Evolutionary conservation across 2,329 filamentous ascomycete genomes (phyloP), one percentile per base, ranked within the genome.

Genomic region (Fusarium siculi): DNA sequence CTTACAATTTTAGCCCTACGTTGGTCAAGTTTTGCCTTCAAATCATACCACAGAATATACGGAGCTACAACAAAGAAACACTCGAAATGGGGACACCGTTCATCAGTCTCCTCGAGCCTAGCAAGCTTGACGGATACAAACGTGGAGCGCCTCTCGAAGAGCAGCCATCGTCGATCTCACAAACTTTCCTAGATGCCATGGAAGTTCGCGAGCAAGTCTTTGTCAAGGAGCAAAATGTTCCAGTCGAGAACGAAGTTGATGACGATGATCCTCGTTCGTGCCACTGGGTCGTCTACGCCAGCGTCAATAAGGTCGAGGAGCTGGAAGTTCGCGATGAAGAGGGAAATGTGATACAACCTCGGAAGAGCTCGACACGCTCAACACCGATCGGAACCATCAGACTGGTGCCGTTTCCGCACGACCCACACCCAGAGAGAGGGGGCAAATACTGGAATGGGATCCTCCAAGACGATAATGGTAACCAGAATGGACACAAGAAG

Each of bases 251-350:
- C 73, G 95, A 98, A 81, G 87, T 94, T 73, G 96, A 98, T 84
- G 84, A 87, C 2, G 94, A 98, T 79, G 96, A 98, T 80, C 74
- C 87, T 2, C 89, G 93, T 40, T 92, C 90, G 74, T 96, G 92
- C 83, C 95, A 98, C 82, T 97, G 94, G 93, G 92, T 97, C 36
- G 86, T 92, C n/a, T 97, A 97, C 81, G 90, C 90, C 53, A 90
- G 87, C 21, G 86, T 92, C 63, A 87, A 87, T 60, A 84, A 82
- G 54, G 82, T 80, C 7, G 81, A 83, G 49, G 81, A 82, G 66
- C 79, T 80, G 9, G 85, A 87, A 79, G 75, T 83, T 49, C 83
- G 81, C 34, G 84, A 88, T 76, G 80, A 83, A 9, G 76, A 77
- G n/a, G 84, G 82, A 64, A 80, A 82, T 39, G 77, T 87, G 42